A percentile compares a stretch with the other conserved stretches of the same genome.
Conservation (phyloP, 1,284 basidiomycete genomes). For the Marasmius oreades region DNA sequence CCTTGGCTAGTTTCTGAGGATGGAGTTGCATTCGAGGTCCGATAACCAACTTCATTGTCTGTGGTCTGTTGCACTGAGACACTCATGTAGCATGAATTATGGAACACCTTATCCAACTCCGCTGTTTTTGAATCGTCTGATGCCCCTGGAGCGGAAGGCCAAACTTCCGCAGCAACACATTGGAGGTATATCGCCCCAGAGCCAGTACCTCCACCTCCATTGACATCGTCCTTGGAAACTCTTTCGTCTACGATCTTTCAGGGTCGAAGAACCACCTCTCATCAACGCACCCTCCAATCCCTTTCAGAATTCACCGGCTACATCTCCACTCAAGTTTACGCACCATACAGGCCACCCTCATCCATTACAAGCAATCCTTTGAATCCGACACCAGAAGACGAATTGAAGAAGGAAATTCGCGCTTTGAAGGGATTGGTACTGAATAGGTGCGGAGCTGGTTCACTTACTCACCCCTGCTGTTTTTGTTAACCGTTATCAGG, state of each 20-base stretch:
- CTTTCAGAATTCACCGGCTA: constrained; percentile 66
- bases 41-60: constrained; percentile 11
- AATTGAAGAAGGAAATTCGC: constrained; percentile 59
- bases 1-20: constrained; percentile 53
- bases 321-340: constrained; percentile 59
- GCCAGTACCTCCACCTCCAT: constrained; percentile 36
- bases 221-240: constrained; percentile 42
- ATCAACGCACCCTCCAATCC: constrained; percentile 53
- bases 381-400: constrained; percentile 48
- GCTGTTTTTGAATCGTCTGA: constrained; percentile 40
- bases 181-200: constrained; percentile 53
- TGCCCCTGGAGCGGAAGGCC: constrained; percentile 15
- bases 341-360: constrained; percentile 36
- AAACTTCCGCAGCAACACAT: constrained; percentile 27
- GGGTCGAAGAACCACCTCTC: constrained; percentile 25
- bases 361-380: constrained; percentile 21
- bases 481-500: constrained; percentile 24
- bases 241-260: constrained; percentile 42
- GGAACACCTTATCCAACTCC: constrained; percentile 54
- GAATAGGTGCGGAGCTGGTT: constrained; percentile 44
- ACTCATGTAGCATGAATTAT: constrained; percentile 47
- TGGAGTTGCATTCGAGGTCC: constrained; percentile 50
- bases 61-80: not conserved
- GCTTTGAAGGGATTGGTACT: constrained; percentile 66
- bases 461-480: not conserved